phyloP scores from a whole-genome alignment of 805 yeast genomes.

The Pichia pseudocactophila region DNA sequence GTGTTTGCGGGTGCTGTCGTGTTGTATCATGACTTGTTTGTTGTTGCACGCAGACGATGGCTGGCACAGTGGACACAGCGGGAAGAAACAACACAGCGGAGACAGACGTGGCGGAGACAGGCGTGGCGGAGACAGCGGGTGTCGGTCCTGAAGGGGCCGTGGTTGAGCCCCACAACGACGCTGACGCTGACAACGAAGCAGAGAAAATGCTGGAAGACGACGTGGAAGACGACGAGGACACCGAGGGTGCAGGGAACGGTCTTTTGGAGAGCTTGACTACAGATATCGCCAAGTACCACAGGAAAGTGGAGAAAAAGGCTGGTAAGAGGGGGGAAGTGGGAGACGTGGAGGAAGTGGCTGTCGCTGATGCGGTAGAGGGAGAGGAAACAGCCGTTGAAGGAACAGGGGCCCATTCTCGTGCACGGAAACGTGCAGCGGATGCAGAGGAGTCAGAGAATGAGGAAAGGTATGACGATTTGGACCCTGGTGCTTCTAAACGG shows the following conservation, averaged over 20 bases:
- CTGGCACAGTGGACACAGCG: neutral
- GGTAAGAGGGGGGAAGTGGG: neutral
- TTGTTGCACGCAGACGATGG: neutral
- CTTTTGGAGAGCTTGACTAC: conserved; percentile 20
- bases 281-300: conserved; percentile 25
- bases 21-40: neutral
- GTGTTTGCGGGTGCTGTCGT: neutral
- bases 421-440: neutral
- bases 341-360: neutral
- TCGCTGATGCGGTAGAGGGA: no score
- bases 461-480: conserved; percentile 3
- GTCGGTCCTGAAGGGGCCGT: neutral
- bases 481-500: conserved; percentile 3
- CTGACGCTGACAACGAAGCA: conserved; percentile 1
- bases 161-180: neutral
- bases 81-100: neutral
- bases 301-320: conserved; percentile 20
- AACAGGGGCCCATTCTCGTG: no score
- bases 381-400: no score
- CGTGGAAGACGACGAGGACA: conserved; percentile 2
- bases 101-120: neutral
- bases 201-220: conserved; percentile 1
- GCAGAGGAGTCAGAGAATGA: neutral
- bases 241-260: conserved; percentile 4
- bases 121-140: neutral